phyloP scores from a whole-genome alignment of 768 basidiomycete genomes.

The Gloeopeniophorella convolvens region DNA sequence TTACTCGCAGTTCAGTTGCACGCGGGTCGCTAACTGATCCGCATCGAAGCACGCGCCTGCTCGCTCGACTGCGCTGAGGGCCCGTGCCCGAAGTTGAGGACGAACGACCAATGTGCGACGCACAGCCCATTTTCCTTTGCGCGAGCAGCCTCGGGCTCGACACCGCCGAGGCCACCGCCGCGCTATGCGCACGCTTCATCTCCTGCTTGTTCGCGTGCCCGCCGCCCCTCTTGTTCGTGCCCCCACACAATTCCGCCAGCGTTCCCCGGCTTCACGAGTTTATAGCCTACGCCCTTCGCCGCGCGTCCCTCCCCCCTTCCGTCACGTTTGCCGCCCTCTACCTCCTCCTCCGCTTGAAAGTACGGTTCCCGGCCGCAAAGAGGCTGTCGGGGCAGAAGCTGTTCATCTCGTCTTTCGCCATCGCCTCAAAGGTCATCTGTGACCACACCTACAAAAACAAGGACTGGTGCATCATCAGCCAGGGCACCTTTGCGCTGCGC shows the following conservation, averaged over 20 bases:
- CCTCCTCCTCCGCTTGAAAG: constrained; percentile 76
- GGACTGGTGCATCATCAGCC: constrained; percentile 54
- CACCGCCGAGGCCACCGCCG: no score
- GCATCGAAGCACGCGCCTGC: no score
- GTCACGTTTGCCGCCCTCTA: constrained; percentile 55
- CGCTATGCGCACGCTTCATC: constrained; percentile 38
- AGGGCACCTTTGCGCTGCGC: constrained; percentile 55
- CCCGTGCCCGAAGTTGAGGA: no score
- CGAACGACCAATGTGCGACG: no score
- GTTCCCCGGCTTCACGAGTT: constrained; percentile 33
- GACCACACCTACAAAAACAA: constrained; percentile 62
- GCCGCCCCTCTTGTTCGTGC: constrained; percentile 32
- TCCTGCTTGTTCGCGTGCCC: constrained; percentile 40
- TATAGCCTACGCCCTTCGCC: constrained; percentile 80
- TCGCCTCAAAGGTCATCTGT: constrained; percentile 67
- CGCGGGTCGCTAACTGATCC: no score
- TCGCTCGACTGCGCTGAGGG: no score
- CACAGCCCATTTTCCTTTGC: no score
- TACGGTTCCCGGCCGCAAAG: constrained; percentile 81
- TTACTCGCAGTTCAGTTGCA: no score
- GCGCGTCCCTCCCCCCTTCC: constrained; percentile 52
- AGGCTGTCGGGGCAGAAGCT: constrained; percentile 84
- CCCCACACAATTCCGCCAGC: constrained; percentile 41
- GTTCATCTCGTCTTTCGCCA: constrained; percentile 89
- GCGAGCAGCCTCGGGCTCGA: no score